phyloP scores from a whole-genome alignment of 495 filamentous ascomycete genomes.

The Massariosphaeria phaeospora region DNA sequence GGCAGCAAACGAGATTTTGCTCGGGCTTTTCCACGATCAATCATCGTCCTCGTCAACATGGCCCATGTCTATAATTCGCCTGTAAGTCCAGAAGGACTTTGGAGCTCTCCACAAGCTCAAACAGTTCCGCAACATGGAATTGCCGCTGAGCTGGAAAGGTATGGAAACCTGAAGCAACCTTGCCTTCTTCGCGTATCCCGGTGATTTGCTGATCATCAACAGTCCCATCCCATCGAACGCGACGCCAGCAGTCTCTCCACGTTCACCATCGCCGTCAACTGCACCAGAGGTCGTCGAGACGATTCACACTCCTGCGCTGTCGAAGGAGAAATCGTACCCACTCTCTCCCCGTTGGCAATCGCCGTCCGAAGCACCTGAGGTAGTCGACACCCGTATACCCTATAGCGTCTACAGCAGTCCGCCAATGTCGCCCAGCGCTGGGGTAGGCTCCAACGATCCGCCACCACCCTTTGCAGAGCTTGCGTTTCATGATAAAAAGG shows the following conservation, averaged over 20 bases:
- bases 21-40: too few species aligned
- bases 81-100: not conserved
- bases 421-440: not conserved
- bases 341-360: not conserved
- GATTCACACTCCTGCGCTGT: not conserved
- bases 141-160: not conserved
- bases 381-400: not conserved
- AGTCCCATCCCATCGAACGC: not conserved
- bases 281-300: not conserved
- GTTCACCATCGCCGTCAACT: not conserved
- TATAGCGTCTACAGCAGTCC: not conserved
- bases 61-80: too few species aligned
- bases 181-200: too few species aligned
- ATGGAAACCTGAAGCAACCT: not conserved
- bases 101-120: conserved; percentile 4
- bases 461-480: not conserved
- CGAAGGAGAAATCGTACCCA: not conserved
- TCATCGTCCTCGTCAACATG: too few species aligned
- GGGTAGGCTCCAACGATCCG: not conserved
- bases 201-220: too few species aligned
- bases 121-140: not conserved
- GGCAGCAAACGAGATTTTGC: too few species aligned
- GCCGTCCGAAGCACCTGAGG: not conserved
- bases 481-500: not conserved
- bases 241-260: too few species aligned